A percentile compares a stretch with the other conserved stretches of the same genome.
Conservation (phyloP, 495 filamentous ascomycete genomes). For the Rhizodiscina lignyota region DNA sequence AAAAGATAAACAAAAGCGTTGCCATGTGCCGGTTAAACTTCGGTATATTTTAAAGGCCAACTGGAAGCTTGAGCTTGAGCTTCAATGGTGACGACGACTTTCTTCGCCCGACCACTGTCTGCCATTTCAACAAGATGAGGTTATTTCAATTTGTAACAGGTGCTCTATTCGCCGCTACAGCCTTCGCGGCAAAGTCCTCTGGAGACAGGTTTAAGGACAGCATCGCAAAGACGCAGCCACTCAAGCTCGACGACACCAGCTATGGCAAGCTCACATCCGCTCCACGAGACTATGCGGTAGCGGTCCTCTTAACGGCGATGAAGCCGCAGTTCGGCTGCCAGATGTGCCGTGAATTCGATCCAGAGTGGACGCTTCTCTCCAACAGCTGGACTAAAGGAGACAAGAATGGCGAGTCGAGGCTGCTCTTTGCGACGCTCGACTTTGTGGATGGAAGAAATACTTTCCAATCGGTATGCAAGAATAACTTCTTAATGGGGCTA, state of each 20-base stretch:
- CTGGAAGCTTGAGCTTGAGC: no score
- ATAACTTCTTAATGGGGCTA: not conserved
- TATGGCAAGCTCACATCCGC: constrained; percentile 59
- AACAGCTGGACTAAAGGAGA: constrained; percentile 78
- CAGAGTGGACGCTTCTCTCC: constrained; percentile 81
- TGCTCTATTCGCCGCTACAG: no score
- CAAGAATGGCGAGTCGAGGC: constrained; percentile 49
- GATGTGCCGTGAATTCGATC: constrained; percentile 78
- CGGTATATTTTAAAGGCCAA: no score
- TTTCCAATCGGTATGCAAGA: constrained; percentile 69
- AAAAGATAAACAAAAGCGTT: no score
- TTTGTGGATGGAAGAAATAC: constrained; percentile 70
- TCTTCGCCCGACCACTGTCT: no score
- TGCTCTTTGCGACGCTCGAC: constrained; percentile 77
- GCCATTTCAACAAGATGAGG: no score
- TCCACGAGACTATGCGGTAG: constrained; percentile 71
- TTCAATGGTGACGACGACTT: no score
- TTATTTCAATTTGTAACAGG: no score
- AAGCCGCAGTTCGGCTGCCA: constrained; percentile 74
- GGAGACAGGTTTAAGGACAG: no score
- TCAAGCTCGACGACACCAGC: constrained; percentile 58
- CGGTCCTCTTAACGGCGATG: constrained; percentile 73
- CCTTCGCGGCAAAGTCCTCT: no score
- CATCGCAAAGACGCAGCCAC: constrained; percentile 41
- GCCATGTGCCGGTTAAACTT: no score